Base-by-base conservation (phyloP, 768 basidiomycete genomes). In the Leucosporidium creatinivorum region DNA sequence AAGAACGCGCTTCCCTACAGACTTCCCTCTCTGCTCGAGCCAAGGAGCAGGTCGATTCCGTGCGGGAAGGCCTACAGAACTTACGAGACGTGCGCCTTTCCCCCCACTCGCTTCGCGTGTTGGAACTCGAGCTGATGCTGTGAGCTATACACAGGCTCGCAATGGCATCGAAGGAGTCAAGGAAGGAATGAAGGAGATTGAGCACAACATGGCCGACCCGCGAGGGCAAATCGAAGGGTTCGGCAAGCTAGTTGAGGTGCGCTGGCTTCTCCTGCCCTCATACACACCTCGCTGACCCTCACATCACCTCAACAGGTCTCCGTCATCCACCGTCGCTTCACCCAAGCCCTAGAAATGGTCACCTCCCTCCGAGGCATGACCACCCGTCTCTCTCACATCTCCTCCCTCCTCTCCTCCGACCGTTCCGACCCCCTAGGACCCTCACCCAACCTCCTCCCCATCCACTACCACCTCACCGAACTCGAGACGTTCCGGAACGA, bases 1-100 rank as follows among this genome's bases (percentile, higher is more conserved):
- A 97, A 79, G 94, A 98, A 79, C 94, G 96, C 79, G 86, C 91
- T 0, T 90, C 91, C 13, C 89, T 98, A 68, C 91, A 96, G 75
- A 86, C 88, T 5, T 84, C 92, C 75, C 85, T 98, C 57, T 89
- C 92, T 76, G 87, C 84, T 64, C 91, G 92, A 15, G 92, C 94
- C 72, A 91, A 89, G 78, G 90, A 93, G 67, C 94, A 98, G 77
- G 82, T 99, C 25, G 87, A 91, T 73, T 85, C 90, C 1, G 97
- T 93, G 12, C 81, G 91, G 60, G 89, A 93, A 60, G 93, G 93
- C 1, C 83, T 81, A 48, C 57, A 18, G 6, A 63, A 66, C 4
- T 44, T 73, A 13, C 50, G 52, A 19, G 59, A 66, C 31, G 65
- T 63, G 15, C 36, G 67, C 56, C 25, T n/a, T 19, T 44, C 39